Evolutionary conservation across 2,329 filamentous ascomycete species (phyloP), one percentile per base, ranked within the genome.

Genomic region (Xylaria polymorpha): DNA sequence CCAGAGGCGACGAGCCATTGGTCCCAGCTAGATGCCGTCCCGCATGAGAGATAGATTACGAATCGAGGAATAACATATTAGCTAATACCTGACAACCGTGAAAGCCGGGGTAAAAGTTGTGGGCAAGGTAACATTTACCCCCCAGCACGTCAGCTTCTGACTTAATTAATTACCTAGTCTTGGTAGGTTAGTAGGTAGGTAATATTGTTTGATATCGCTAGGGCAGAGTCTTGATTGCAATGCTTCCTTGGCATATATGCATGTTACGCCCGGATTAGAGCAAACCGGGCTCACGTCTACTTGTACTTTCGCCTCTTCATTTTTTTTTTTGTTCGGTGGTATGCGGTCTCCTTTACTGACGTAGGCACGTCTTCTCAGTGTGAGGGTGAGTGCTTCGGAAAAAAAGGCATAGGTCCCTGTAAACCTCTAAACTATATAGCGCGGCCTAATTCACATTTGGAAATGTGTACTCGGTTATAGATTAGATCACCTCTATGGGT

Each of bases 1-100:
- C 50, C 5, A n/a, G 50, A 32, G 25, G 25, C 7, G 25, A 6
- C 25, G 20, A 44, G 18, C 18, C 48, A 51, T 51, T 32, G 25
- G 50, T 35, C 25, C 50, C 29, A 35, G 5, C 50, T 35, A 53
- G 5, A 25, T 53, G 50, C 50, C 50, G 50, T 53, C 50, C 22
- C 25, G 50, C 50, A 53, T 53, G 50, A 67, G 43, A 46, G 32
- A 58, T 62, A 51, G 50, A 62, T 67, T 67, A 67, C 59, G 64
- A 62, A 67, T 62, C 20, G 18, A 58, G 15, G 15, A 25, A 35
- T 48, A 18, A 22, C 43, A 39, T 18, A 43, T 61, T 62, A 51
- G 14, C 46, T 67, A 67, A 62, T 53, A 6, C 44, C 35, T 67
- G 41, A 57, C 64, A 58, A 43, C n/a, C 5, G 18, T 43, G 1